Evolutionary conservation across 176 grass and related monocot genomes (phyloP).

Genomic region (Avena atlantica): DNA sequence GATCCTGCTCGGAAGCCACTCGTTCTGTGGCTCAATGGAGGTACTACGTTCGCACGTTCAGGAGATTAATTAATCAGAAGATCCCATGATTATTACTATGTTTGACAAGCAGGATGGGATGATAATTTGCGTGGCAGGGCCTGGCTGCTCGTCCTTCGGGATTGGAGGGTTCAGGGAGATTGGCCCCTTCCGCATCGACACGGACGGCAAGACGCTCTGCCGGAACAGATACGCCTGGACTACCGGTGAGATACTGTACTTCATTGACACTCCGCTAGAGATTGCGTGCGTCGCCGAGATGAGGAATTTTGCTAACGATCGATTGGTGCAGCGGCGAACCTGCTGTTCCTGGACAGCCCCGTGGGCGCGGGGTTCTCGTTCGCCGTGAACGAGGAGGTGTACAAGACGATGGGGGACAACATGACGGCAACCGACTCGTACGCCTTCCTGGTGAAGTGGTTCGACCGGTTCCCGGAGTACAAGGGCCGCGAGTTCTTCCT

Average conservation of each 20-base stretch:
- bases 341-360: conserved; percentile 68
- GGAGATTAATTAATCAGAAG: no score
- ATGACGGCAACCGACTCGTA: conserved; percentile 51
- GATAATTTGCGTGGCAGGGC: conserved; percentile 46
- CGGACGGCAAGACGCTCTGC: conserved; percentile 65
- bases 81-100: no score
- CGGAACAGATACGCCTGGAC: conserved; percentile 57
- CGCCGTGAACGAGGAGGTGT: conserved; percentile 43
- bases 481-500: conserved; percentile 60
- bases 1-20: conserved; percentile 49
- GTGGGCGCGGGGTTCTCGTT: conserved; percentile 76
- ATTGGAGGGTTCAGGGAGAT: conserved; percentile 62
- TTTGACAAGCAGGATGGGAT: not conserved
- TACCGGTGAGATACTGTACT: conserved; percentile 10
- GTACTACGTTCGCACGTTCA: conserved; percentile 12
- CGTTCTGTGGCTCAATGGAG: conserved; percentile 80
- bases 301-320: not conserved
- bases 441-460: conserved; percentile 61
- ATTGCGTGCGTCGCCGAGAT: no score
- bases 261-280: not conserved
- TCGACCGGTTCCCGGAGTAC: conserved; percentile 75
- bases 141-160: conserved; percentile 70
- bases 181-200: conserved; percentile 65
- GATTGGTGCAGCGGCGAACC: conserved; percentile 53
- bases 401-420: conserved; percentile 55